These are phyloP conservation scores for Blastocystis hominis DNA, from an alignment of 352 stramenopile genomes.

Conservation along the genomic window DNA sequence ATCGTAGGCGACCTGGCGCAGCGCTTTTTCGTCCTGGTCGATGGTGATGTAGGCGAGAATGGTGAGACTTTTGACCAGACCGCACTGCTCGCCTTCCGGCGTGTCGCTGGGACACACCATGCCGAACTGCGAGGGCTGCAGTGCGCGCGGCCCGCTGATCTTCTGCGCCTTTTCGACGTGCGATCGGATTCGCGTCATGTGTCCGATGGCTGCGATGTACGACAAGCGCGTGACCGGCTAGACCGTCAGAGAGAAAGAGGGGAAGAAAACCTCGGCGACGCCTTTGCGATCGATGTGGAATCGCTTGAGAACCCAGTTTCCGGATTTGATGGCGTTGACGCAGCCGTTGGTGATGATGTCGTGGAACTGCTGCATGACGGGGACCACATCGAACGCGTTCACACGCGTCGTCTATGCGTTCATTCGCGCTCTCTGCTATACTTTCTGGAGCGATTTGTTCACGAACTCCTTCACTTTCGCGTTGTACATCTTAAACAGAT, in stretches of 20 bases:
- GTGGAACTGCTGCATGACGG: slow-evolving; percentile 77
- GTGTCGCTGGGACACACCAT: slow-evolving; percentile 98
- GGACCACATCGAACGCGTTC: slow-evolving; percentile 94
- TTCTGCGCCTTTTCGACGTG: slow-evolving; percentile 97
- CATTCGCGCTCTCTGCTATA: neutral
- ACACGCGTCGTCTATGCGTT: slow-evolving; percentile 59
- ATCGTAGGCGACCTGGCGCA: slow-evolving; percentile 88
- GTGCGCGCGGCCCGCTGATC: slow-evolving; percentile 86
- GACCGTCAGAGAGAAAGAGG: neutral
- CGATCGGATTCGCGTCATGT: slow-evolving; percentile 97
- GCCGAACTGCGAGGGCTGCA: slow-evolving; percentile 96
- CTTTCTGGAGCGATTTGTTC: slow-evolving; percentile 75
- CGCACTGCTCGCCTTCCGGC: slow-evolving; percentile 94
- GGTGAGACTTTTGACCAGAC: slow-evolving; percentile 96
- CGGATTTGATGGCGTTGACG: slow-evolving; percentile 72
- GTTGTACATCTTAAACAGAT: slow-evolving; percentile 96
- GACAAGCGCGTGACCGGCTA: slow-evolving; percentile 90
- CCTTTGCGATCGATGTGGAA: slow-evolving; percentile 97
- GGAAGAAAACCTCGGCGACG: slow-evolving; percentile 57
- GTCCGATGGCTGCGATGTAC: slow-evolving; percentile 94
- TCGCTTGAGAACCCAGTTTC: slow-evolving; percentile 97
- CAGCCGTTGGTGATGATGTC: slow-evolving; percentile 89
- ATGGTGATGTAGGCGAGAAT: slow-evolving; percentile 91
- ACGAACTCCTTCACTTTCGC: slow-evolving; percentile 90
- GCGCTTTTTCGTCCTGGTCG: slow-evolving; percentile 80